Conservation (phyloP, 441 rosid genomes). For the Adansonia grandidieri region DNA sequence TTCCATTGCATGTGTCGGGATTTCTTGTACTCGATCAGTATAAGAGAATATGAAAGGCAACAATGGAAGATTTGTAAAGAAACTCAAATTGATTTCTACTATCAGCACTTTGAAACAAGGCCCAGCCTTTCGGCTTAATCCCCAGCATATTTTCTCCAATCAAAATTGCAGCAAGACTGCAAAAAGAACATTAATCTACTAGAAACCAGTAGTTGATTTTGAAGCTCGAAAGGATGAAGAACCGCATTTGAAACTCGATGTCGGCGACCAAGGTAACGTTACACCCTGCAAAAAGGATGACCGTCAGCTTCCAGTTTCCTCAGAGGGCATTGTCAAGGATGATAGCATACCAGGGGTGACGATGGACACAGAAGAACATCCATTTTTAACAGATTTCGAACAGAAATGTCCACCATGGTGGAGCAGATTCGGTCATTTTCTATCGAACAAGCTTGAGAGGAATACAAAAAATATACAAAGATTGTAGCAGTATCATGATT, state of each 20-base stretch:
- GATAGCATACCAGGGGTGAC: neutral
- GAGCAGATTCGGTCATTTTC: constrained; percentile 59
- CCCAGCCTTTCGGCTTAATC: constrained; percentile 44
- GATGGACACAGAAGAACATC: constrained; percentile 23
- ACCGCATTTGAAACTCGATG: constrained; percentile 25
- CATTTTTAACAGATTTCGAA: constrained; percentile 44
- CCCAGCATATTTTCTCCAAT: constrained; percentile 28
- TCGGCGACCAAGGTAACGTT: constrained; percentile 24
- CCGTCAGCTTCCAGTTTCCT: no score
- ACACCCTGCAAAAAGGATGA: constrained; percentile 19
- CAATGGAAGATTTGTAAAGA: constrained; percentile 70
- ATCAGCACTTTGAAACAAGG: constrained; percentile 51
- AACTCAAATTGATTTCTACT: constrained; percentile 55
- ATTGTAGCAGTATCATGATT: constrained; percentile 62
- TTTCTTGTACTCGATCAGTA: neutral
- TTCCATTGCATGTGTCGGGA: neutral
- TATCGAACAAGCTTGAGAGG: constrained; percentile 82
- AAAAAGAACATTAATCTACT: constrained; percentile 14
- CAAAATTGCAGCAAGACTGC: constrained; percentile 26
- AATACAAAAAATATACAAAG: constrained; percentile 78
- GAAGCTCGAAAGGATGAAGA: constrained; percentile 37
- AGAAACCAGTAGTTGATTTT: constrained; percentile 21
- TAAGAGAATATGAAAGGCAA: constrained; percentile 54
- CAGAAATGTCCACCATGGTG: constrained; percentile 69
- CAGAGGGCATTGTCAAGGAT: neutral